phyloP scores from a whole-genome alignment of 345 rosid genomes.

The Orychophragmus violaceus region DNA sequence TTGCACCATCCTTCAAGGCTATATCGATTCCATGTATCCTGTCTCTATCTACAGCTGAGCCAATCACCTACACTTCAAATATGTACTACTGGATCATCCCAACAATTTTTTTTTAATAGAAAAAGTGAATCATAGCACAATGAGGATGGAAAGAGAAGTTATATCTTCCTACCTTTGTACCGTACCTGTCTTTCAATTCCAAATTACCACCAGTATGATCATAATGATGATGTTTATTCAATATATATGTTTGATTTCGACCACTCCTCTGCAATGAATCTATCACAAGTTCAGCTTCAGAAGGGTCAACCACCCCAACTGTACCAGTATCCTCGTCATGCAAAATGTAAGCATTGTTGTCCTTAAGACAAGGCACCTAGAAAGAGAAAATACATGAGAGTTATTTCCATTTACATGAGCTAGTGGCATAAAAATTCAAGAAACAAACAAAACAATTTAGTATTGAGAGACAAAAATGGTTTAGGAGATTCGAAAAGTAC shows the following conservation, averaged over 20 bases:
- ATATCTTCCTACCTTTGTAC: constrained; percentile 75
- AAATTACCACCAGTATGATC: constrained; percentile 94
- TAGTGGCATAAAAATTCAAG: background rate
- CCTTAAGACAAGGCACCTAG: constrained; percentile 89
- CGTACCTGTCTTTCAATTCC: constrained; percentile 91
- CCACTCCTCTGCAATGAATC: constrained; percentile 63
- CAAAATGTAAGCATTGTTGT: constrained; percentile 88
- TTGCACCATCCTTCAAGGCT: constrained; percentile 75
- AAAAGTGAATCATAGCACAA: background rate
- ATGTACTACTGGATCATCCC: background rate
- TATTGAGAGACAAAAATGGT: background rate
- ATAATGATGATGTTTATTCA: constrained; percentile 93
- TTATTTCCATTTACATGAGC: background rate
- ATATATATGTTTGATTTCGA: constrained; percentile 74
- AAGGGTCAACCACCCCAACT: constrained; percentile 96
- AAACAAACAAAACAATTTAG: background rate
- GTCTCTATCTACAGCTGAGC: constrained; percentile 65
- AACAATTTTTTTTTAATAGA: background rate
- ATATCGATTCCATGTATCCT: constrained; percentile 96
- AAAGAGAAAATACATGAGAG: background rate
- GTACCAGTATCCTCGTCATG: constrained; percentile 94
- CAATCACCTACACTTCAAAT: constrained; percentile 67
- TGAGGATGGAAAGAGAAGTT: background rate
- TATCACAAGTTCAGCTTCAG: constrained; percentile 81
- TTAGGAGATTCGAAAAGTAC: background rate